Conservation (phyloP, 192 early-diverging fungal species). For the Podochytrium sp. region DNA sequence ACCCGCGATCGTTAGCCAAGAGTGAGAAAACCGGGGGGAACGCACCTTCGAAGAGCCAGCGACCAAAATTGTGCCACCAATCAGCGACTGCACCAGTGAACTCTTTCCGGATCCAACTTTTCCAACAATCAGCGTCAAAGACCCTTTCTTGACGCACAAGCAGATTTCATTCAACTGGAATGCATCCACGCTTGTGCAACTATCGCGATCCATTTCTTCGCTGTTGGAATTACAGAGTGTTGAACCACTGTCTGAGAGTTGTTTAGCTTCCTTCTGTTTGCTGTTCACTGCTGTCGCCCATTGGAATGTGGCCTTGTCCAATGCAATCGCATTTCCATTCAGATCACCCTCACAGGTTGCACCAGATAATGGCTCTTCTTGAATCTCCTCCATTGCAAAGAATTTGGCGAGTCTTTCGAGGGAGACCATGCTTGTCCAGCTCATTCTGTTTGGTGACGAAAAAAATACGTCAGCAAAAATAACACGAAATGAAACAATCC, state of each 20-base stretch:
- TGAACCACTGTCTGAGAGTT: too few species aligned
- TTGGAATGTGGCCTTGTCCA: slow-evolving; percentile 62
- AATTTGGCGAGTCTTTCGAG: slow-evolving; percentile 50
- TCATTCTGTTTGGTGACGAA: slow-evolving; percentile 40
- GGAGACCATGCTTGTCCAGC: slow-evolving; percentile 52
- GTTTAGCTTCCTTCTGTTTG: slow-evolving; percentile 25
- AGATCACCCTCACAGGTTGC: too few species aligned
- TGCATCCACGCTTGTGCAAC: slow-evolving; percentile 46
- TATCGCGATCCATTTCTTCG: too few species aligned
- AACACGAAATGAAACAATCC: slow-evolving; percentile 1
- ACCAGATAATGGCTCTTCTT: slow-evolving; percentile 25
- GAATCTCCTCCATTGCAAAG: slow-evolving; percentile 64
- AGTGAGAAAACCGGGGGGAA: too few species aligned
- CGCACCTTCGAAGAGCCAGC: slow-evolving; percentile 46
- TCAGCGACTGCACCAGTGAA: slow-evolving; percentile 75
- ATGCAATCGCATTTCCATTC: too few species aligned
- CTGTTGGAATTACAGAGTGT: too few species aligned
- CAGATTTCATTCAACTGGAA: slow-evolving; percentile 57
- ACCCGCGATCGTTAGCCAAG: too few species aligned
- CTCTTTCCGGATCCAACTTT: slow-evolving; percentile 83
- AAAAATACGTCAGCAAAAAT: too few species aligned
- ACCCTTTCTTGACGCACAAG: slow-evolving; percentile 47
- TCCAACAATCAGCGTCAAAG: slow-evolving; percentile 79
- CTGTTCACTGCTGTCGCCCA: slow-evolving; percentile 62
- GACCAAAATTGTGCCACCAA: slow-evolving; percentile 75